Evolutionary conservation across 2,329 filamentous ascomycete species (phyloP).

Genomic region (Aspergillus ustus): DNA sequence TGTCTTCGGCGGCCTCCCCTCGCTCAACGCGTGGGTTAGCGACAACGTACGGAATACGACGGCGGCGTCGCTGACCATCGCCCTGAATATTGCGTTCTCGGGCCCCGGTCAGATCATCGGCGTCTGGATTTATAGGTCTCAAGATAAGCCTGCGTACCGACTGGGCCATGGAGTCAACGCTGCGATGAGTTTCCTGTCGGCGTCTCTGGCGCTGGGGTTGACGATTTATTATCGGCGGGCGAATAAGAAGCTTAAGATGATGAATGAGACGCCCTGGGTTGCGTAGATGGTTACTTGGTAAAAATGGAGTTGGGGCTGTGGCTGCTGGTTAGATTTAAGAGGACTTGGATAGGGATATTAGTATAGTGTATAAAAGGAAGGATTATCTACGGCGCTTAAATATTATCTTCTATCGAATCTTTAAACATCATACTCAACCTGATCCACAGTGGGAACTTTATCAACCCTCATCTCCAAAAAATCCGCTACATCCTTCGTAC

Average conservation of each 20-base stretch:
- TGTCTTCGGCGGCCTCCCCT: slow-evolving; percentile 32
- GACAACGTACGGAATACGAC: slow-evolving; percentile 31
- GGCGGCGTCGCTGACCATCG: slow-evolving; percentile 26
- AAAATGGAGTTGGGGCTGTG: neutral
- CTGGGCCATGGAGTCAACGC: slow-evolving; percentile 8
- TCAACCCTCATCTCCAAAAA: slow-evolving; percentile 1
- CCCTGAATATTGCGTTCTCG: slow-evolving; percentile 32
- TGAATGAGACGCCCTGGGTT: neutral
- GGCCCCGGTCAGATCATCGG: slow-evolving; percentile 35
- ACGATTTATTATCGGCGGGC: neutral
- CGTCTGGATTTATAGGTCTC: slow-evolving; percentile 32
- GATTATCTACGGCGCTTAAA: too few species aligned
- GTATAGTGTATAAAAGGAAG: too few species aligned
- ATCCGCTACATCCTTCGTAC: neutral
- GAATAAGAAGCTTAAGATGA: neutral
- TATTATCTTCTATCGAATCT: neutral
- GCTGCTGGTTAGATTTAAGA: neutral
- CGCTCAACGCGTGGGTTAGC: slow-evolving; percentile 32
- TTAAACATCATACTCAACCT: slow-evolving; percentile 2
- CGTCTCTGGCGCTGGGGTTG: neutral
- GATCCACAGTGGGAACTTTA: neutral
- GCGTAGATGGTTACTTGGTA: neutral
- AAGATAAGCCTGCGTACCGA: slow-evolving; percentile 8
- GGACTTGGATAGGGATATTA: neutral
- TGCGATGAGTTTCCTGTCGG: neutral